Conservation (phyloP, 768 basidiomycete genomes). For the Lactarius vividus region DNA sequence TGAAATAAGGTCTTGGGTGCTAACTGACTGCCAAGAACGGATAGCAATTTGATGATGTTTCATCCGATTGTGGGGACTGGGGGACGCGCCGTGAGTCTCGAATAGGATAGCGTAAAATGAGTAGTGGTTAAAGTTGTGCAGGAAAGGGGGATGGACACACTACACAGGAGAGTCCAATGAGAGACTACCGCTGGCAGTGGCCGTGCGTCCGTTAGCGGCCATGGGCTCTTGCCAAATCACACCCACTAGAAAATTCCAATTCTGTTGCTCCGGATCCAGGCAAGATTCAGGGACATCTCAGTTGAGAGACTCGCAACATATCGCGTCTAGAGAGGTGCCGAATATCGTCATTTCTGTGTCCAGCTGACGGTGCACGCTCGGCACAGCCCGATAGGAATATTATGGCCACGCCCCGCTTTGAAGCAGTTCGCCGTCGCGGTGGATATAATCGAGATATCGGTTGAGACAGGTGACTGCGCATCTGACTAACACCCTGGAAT, state of each 20-base stretch:
- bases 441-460: background rate
- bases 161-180: background rate
- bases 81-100: background rate
- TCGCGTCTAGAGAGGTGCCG: background rate
- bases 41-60: background rate
- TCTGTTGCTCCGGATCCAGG: background rate
- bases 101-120: background rate
- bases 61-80: background rate
- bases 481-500: background rate
- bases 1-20: background rate
- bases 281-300: background rate
- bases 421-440: background rate
- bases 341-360: background rate
- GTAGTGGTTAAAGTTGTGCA: too few relatives aligned
- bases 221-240: background rate
- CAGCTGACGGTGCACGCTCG: background rate
- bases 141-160: background rate
- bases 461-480: background rate
- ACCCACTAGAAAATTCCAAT: background rate
- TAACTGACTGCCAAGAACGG: background rate
- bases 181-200: too few relatives aligned
- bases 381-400: background rate
- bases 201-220: background rate
- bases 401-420: background rate
- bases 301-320: background rate